Base-by-base conservation (phyloP, 2,329 filamentous ascomycete species). In the Dactylellina leptospora region DNA sequence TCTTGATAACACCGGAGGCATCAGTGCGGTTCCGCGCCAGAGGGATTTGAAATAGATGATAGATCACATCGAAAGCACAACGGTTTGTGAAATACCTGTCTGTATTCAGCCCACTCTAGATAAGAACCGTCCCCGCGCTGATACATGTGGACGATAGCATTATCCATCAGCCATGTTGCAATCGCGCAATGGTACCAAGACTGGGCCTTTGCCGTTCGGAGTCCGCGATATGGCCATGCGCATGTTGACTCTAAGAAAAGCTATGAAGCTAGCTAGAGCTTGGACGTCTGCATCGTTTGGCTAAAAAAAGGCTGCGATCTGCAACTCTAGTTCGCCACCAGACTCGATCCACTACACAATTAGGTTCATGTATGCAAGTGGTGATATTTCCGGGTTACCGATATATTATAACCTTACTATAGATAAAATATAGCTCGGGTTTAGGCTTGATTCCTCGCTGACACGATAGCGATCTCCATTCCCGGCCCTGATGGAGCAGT, bases 141-240 rank as follows among this genome's bases (percentile, higher is more conserved):
- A 25, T 48, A 5, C 50, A 54, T 18, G 50, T 54, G 50, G n/a
- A 54, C 16, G 50, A 54, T 20, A 47, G 11, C 50, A 22, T 53
- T 18, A 40, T 30, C 23, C 18, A 27, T 18, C 36, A 20, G 5
- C 10, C 13, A 11, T 40, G 10, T 10, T 28, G 40, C 38, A 30
- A 47, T 28, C 23, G n/a, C 2, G 10, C n/a, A 10, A 8, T 23
- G 9, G 11, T 4, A 30, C 8, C n/a, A 13, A 30, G 13, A n/a
- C 51, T 45, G 13, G 45, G 33, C 33, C 38, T 62, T n/a, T 59
- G 56, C 58, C 66, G 38, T 62, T 33, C 66, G 66, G 66, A 54
- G 66, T 55, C 64, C 64, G 56, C 58, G 64, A 71, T 53, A 38
- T 30, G 56, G 56, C 54, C 25, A 44, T 40, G 33, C 18, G 45